Evolutionary conservation across 129 eudicot species (phyloP).

Genomic region (Arctium lappa): DNA sequence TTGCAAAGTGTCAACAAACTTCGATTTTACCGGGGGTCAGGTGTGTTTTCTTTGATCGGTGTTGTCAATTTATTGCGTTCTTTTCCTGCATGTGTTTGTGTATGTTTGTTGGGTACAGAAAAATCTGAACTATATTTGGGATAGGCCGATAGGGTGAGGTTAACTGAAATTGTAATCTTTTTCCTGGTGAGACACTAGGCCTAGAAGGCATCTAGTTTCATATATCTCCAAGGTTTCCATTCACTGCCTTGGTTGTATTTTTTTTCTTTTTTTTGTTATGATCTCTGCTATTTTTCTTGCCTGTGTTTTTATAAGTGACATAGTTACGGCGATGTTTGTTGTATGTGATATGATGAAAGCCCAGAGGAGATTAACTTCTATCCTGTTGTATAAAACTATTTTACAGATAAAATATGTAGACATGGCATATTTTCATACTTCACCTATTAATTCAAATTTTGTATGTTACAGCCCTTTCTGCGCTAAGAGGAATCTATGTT

Average conservation of each 20-base stretch:
- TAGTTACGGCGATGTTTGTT: too few species aligned
- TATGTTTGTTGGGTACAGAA: background rate
- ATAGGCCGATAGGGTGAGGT: background rate
- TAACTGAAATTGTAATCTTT: background rate
- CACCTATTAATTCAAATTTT: background rate
- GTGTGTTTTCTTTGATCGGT: constrained; percentile 51
- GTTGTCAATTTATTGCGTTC: background rate
- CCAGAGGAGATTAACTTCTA: too few species aligned
- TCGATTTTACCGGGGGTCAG: constrained; percentile 77
- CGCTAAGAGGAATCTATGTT: background rate
- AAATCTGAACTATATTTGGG: background rate
- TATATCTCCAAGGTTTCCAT: background rate
- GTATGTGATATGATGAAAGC: too few species aligned
- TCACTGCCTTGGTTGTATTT: background rate
- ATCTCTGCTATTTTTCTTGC: background rate
- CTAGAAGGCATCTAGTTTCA: background rate
- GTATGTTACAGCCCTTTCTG: background rate
- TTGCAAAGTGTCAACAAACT: constrained; percentile 85
- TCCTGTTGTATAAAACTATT: too few species aligned
- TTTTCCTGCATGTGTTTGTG: background rate
- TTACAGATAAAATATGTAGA: background rate
- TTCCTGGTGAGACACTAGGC: background rate
- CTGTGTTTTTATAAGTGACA: background rate
- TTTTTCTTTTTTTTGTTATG: background rate
- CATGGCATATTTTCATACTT: background rate